A percentile compares a stretch with the other conserved stretches of the same genome.
phyloP scores from a whole-genome alignment of 2,329 filamentous ascomycete species.

The Alternaria burnsii region DNA sequence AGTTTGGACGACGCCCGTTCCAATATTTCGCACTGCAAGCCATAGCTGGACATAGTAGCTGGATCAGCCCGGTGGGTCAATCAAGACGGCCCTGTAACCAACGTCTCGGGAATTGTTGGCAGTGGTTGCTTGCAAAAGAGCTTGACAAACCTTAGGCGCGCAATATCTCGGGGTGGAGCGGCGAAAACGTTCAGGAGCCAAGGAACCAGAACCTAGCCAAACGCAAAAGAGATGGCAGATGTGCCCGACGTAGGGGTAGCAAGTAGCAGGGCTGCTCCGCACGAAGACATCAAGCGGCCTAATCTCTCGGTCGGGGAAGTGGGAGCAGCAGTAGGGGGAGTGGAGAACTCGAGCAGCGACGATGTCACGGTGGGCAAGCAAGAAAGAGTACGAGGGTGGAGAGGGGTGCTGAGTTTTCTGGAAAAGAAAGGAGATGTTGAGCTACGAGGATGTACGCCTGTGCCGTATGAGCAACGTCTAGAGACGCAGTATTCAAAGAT shows the following conservation, averaged over 20 bases:
- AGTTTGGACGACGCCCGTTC: neutral
- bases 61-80: neutral
- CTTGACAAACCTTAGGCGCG: constrained; percentile 3
- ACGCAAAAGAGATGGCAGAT: neutral
- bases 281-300: constrained; percentile 14
- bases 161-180: constrained; percentile 16
- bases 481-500: constrained; percentile 64
- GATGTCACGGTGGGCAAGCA: constrained; percentile 22
- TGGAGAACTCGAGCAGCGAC: neutral
- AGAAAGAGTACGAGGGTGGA: constrained; percentile 22
- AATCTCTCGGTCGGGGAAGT: constrained; percentile 4
- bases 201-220: neutral
- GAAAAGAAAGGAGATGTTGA: constrained; percentile 42
- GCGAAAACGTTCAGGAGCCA: constrained; percentile 6
- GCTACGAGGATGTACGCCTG: constrained; percentile 62
- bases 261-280: constrained; percentile 7
- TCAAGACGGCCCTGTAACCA: constrained; percentile 13
- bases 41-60: constrained; percentile 1
- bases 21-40: constrained; percentile 3
- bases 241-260: neutral
- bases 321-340: neutral
- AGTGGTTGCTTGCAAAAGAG: neutral
- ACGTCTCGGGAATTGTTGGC: neutral
- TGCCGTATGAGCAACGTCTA: constrained; percentile 63
- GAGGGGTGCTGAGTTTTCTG: constrained; percentile 28